These are phyloP conservation scores for Brassica incana DNA, from an alignment of 345 rosid species.

Conservation along the genomic window DNA sequence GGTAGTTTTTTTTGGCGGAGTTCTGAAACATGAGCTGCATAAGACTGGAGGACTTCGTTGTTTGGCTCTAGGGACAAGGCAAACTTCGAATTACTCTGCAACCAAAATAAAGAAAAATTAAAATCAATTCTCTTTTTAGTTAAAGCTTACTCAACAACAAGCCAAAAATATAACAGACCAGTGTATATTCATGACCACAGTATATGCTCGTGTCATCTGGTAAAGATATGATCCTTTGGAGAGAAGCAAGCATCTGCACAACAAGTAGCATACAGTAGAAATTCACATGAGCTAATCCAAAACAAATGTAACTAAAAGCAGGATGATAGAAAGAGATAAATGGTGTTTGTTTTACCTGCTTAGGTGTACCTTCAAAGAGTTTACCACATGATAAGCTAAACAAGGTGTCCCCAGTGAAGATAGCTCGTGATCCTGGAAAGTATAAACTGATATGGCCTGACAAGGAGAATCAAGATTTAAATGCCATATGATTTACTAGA, in stretches of 20 bases:
- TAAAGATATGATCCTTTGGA: constrained; percentile 64
- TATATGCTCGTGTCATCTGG: constrained; percentile 85
- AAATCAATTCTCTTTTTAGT: neutral
- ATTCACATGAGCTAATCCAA: neutral
- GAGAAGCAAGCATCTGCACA: constrained; percentile 81
- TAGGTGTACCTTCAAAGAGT: constrained; percentile 90
- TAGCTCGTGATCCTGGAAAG: constrained; percentile 80
- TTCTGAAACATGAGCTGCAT: constrained; percentile 72
- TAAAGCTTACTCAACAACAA: neutral
- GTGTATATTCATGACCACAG: constrained; percentile 91
- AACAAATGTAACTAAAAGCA: neutral
- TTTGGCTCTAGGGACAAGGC: constrained; percentile 88
- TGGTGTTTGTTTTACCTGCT: constrained; percentile 53
- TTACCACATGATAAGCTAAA: constrained; percentile 98
- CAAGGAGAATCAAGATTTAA: constrained; percentile 11
- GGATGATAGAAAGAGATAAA: neutral
- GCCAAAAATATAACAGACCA: constrained; percentile 52
- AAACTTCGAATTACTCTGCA: constrained; percentile 91
- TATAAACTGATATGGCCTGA: constrained; percentile 92
- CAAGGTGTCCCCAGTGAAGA: constrained; percentile 90
- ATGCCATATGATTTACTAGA: neutral
- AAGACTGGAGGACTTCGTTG: constrained; percentile 74
- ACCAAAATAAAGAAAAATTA: neutral
- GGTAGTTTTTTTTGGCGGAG: constrained; percentile 73
- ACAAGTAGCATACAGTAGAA: neutral